Base-by-base conservation (phyloP, 2,329 filamentous ascomycete genomes). In the Ascochyta pisi region DNA sequence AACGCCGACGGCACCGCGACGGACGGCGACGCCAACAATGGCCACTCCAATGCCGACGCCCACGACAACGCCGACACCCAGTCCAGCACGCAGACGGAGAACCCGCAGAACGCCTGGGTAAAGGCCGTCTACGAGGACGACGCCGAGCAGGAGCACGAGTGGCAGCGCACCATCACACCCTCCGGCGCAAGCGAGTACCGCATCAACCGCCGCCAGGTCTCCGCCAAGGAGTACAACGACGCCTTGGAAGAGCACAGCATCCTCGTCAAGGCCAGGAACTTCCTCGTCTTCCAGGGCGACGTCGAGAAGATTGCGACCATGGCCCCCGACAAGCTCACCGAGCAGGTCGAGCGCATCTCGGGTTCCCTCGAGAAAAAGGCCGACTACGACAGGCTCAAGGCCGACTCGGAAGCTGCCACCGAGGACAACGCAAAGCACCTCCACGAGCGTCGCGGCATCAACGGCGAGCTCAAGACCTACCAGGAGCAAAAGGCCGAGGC, bases 91-190 rank as follows among this genome's bases (percentile, higher is more conserved):
- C 88, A 84, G 68, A 60, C 60, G 33, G 86, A 87, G 62, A 94
- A 99, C 68, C 95, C 95, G 0, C 95, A 93, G 75, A 95, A 89
- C 3, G 96, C 95, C 3, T 99, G 94, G 94, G 96, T 99, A 13
- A 98, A 97, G 92, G 95, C 95, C 27, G 94, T 99, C 15, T 99
- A 98, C 76, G 93, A 97, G 74, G 95, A 99, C 71, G 95, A 99
- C 73, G 92, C 92, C 2, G 94, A 92, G 42, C 91, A 96, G 69
- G 92, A 96, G 76, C 93, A 97, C 73, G 88, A 89, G 65, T 99
- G 95, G 95, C 96, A 96, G 79, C 91, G 95, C 59, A 89, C 88
- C 64, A 99, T 99, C 75, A 98, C 93, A 4, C 91, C 84, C 65
- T 84, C 88, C 60, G 95, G 95, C 42, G 87, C 88, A 26, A 97